Base-by-base conservation (phyloP, 108 stramenopile species). In the Mayamaea pseudoterrestris region DNA sequence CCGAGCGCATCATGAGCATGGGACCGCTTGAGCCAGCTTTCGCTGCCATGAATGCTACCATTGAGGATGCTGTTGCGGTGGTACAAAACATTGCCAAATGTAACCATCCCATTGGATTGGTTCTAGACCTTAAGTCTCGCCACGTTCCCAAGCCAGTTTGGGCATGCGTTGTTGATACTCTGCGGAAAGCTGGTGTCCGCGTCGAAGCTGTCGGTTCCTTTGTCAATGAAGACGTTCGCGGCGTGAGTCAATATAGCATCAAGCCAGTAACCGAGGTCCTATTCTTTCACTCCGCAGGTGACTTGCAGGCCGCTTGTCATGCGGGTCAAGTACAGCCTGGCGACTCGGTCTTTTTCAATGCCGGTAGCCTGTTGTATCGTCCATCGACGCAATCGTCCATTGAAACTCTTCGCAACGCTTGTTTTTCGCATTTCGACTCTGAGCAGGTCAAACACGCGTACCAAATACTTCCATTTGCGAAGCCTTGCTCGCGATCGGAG, bases 341-440 rank as follows among this genome's bases (percentile, higher is more conserved):
- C 0, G 89, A 90, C 58, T 62, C 48, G 37, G 82, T 90, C 1
- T 79, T 90, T 30, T 83, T 90, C 61, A 90, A 90, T 56, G 89
- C 73, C 23, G 89, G 89, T n/a, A 67, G 63, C 6, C 50, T 90
- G 35, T 44, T 87, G 20, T 81, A 76, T 73, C 12, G 17, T 14
- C 41, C 41, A 7, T n/a, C n/a, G n/a, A 9, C 13, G 13, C 32
- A 34, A 34, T 11, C 11, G 41, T 7, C 11, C 16, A 16, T 7
- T 11, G 8, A 7, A n/a, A 42, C n/a, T 14, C 11, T 17, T 16
- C n/a, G 41, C 11, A 34, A 34, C 9, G 32, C 32, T 34, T 34
- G 32, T 34, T 34, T 34, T 13, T 9, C 11, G 13, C 13, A 9
- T 9, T 88, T 88, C 50, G 78, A 83, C 56, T 70, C 66, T 6